phyloP scores from a whole-genome alignment of 1,284 basidiomycete genomes.

The Boletus mariae region DNA sequence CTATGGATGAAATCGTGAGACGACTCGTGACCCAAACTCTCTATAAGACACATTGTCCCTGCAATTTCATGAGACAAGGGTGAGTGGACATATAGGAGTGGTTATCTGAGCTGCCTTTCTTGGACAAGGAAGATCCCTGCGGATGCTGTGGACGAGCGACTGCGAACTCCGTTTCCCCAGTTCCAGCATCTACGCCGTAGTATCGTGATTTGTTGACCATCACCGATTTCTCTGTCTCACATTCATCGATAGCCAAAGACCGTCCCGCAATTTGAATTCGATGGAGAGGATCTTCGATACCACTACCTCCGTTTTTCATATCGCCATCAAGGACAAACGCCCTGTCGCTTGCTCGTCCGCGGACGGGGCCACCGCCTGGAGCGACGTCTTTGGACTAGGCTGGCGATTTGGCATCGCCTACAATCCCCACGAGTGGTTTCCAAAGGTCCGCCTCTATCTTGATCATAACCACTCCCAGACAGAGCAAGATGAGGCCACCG shows the following conservation, averaged over 20 bases:
- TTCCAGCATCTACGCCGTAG: too few species aligned
- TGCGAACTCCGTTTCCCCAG: too few species aligned
- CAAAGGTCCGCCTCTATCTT: constrained; percentile 26
- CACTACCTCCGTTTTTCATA: constrained; percentile 26
- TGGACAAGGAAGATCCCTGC: neutral
- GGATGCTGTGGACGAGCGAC: neutral
- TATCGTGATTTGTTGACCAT: neutral
- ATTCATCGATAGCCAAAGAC: neutral
- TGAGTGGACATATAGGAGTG: neutral
- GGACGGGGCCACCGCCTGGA: constrained; percentile 18
- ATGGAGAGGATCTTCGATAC: constrained; percentile 31
- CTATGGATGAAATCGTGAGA: too few species aligned
- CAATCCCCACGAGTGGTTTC: constrained; percentile 20
- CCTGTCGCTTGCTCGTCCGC: constrained; percentile 17
- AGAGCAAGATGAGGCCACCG: constrained; percentile 22
- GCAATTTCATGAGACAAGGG: neutral
- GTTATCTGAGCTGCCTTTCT: neutral
- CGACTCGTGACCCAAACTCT: too few species aligned
- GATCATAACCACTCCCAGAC: constrained; percentile 26
- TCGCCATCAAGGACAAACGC: constrained; percentile 20
- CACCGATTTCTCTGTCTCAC: too few species aligned
- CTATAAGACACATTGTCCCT: neutral
- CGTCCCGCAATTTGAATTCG: neutral
- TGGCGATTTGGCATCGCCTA: constrained; percentile 29
- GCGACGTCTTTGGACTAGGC: constrained; percentile 28